Evolutionary conservation across 192 early-diverging fungal genomes (phyloP), one percentile per base, ranked within the genome.

Genomic region (Entomortierella beljakovae): DNA sequence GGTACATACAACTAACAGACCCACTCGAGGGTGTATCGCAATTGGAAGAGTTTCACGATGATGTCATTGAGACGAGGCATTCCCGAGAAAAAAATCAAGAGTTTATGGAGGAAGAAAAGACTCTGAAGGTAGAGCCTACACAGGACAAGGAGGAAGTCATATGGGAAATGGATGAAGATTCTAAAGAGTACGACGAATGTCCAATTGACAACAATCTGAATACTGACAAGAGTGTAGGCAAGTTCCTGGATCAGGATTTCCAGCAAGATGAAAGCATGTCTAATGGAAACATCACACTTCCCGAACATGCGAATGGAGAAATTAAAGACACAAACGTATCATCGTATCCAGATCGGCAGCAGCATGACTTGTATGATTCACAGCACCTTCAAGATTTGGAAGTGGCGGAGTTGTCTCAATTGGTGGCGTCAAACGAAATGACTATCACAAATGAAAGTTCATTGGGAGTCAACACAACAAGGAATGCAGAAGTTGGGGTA

Each of bases 311-410:
- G 2, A 22, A 11, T 33, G 31, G 26, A 1, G 2, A 6, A 5
- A 29, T 3, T 46, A 20, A n/a, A n/a, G n/a, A 11, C 15, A 46
- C 20, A 20, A 20, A 16, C 29, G 13, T 8, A 52, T 16, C 6
- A 18, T 28, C n/a, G 22, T 5, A 1, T 31, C 34, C 40, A 31
- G 33, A 23, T 43, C 25, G 23, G 3, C 29, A 61, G 15, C 33
- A n/a, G 10, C 32, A 52, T 2, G 35, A 25, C 1, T 3, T 33
- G 32, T 68, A 46, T 25, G 72, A 61, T 7, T 67, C 64, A 7
- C 72, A 75, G 10, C 34, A 64, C 32, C 32, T 75, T 11, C 64
- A 75, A 35, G 72, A 75, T 61, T 51, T 75, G 7, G 58, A 75
- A 11, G 64, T 62, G n/a, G 49, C 8, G 8, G 66, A 48, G 2